phyloP scores from a whole-genome alignment of 495 filamentous ascomycete genomes.

The Aspergillus leporis region DNA sequence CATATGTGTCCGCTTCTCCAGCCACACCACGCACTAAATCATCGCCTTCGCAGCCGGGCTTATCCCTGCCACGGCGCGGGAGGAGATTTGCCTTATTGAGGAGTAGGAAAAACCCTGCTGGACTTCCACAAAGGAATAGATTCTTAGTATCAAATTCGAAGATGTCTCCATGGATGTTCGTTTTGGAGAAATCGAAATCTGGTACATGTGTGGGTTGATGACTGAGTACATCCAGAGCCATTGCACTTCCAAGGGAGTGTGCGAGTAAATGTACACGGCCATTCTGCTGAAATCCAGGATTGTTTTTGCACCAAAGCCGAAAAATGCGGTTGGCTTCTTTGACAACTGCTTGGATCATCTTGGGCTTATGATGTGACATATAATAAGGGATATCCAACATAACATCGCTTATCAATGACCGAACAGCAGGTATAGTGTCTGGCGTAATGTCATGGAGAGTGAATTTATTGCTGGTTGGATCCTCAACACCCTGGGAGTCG shows the following conservation, averaged over 20 bases:
- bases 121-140: conserved; percentile 89
- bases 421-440: conserved; percentile 82
- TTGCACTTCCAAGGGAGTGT: conserved; percentile 90
- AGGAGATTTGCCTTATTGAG: conserved; percentile 80
- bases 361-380: conserved; percentile 90
- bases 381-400: conserved; percentile 98
- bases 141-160: conserved; percentile 92
- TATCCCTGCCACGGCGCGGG: conserved; percentile 73
- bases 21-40: conserved; percentile 63
- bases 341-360: conserved; percentile 90
- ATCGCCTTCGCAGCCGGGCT: conserved; percentile 70
- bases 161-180: conserved; percentile 54
- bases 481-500: conserved; percentile 43
- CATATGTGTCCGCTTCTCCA: conserved; percentile 75
- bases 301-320: conserved; percentile 88
- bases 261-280: conserved; percentile 91
- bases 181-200: conserved; percentile 51
- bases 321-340: conserved; percentile 92
- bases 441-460: conserved; percentile 88
- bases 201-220: conserved; percentile 76
- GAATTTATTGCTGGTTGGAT: conserved; percentile 62
- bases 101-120: conserved; percentile 88
- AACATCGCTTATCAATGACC: conserved; percentile 89
- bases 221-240: conserved; percentile 88
- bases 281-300: conserved; percentile 75